These are phyloP conservation scores for Talaromyces verruculosus DNA, from an alignment of 2,329 filamentous ascomycete genomes.

Conservation along the genomic window DNA sequence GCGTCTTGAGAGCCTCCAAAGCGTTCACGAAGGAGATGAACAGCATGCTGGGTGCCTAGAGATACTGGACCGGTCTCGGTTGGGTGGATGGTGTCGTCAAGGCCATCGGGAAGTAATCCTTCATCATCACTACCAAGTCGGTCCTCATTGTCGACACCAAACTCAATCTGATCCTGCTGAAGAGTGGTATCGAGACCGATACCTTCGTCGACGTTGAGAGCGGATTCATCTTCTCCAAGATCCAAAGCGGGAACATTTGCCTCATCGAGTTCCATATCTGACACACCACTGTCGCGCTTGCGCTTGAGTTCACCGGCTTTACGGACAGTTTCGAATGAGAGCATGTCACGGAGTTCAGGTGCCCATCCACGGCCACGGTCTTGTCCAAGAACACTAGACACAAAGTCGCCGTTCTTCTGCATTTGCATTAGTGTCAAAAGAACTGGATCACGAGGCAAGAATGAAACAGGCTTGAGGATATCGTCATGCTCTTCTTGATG, in stretches of 20 bases:
- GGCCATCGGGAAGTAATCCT: conserved; percentile 56
- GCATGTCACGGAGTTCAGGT: conserved; percentile 84
- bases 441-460: conserved; percentile 82
- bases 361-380: conserved; percentile 79
- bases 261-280: conserved; percentile 71
- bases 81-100: conserved; percentile 81
- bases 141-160: conserved; percentile 60
- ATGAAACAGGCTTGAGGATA: conserved; percentile 78
- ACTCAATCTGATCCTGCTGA: conserved; percentile 63
- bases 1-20: conserved; percentile 68
- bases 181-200: conserved; percentile 52
- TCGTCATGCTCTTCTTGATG: conserved; percentile 83
- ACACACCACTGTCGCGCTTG: conserved; percentile 86
- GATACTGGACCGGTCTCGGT: conserved; percentile 84
- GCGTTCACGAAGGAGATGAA: conserved; percentile 86
- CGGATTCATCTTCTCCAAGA: conserved; percentile 65
- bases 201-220: conserved; percentile 50
- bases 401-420: conserved; percentile 87
- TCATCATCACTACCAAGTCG: conserved; percentile 48
- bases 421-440: conserved; percentile 85
- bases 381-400: conserved; percentile 80
- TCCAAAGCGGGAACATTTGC: conserved; percentile 62
- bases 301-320: conserved; percentile 81
- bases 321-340: conserved; percentile 81
- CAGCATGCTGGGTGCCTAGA: conserved; percentile 88